phyloP scores from a whole-genome alignment of 140 eudicot species.

The Ambrosia hybrid region DNA sequence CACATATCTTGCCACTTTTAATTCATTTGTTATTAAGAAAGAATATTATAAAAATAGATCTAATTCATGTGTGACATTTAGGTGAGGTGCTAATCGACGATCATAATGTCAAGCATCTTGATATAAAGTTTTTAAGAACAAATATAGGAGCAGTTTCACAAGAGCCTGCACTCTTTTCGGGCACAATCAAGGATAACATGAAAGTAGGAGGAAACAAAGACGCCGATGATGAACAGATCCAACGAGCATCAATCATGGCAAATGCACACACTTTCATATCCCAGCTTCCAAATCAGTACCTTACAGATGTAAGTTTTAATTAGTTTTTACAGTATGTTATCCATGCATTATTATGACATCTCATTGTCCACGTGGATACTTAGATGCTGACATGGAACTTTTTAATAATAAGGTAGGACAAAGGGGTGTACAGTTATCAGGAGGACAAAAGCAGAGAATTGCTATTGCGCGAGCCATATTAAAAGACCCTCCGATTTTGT shows the following conservation, averaged over 20 bases:
- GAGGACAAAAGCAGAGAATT: conserved; percentile 86
- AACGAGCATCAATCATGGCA: conserved; percentile 65
- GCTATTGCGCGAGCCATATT: conserved; percentile 81
- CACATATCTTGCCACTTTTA: conserved; percentile 4
- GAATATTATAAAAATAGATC: neutral
- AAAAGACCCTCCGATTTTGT: conserved; percentile 78
- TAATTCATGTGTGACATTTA: conserved; percentile 18
- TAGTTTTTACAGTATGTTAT: no score
- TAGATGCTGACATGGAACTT: conserved; percentile 14
- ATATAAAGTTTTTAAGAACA: conserved; percentile 61
- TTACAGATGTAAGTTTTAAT: conserved; percentile 58
- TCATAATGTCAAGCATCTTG: conserved; percentile 69
- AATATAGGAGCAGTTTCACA: conserved; percentile 83
- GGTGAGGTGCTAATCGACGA: conserved; percentile 71
- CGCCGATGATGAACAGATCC: conserved; percentile 58
- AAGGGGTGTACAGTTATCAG: conserved; percentile 76
- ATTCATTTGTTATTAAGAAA: neutral
- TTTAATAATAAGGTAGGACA: conserved; percentile 56
- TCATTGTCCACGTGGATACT: neutral
- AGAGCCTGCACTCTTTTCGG: conserved; percentile 83
- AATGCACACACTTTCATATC: conserved; percentile 86
- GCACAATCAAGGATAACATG: conserved; percentile 72
- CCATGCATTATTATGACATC: neutral
- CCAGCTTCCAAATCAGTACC: conserved; percentile 71
- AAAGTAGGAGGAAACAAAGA: conserved; percentile 72